Evolutionary conservation across 116 monocot species (phyloP), one percentile per base, ranked within the genome.

Genomic region (Posidonia oceanica): DNA sequence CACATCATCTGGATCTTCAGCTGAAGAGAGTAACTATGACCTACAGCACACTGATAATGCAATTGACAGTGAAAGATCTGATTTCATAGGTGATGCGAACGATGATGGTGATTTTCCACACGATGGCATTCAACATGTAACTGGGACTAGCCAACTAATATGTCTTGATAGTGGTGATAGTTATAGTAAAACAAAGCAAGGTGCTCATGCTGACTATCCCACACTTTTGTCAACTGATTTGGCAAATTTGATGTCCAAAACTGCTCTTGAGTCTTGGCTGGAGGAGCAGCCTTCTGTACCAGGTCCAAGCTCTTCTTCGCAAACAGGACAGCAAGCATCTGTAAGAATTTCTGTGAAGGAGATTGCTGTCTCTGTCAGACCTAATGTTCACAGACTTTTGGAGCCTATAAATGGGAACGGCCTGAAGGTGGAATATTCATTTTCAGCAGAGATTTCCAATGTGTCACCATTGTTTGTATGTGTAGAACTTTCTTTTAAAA

Each of bases 211-310:
- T 39, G 76, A 73, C 61, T 54, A 69, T 67, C 58, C 76, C n/a
- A 10, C 51, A 52, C 41, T 79, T 16, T 71, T 79, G 21, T 76
- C 91, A 81, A 66, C 78, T 72, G 90, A 93, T 79, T 72, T 98
- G 70, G 60, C 72, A 54, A 84, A 83, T 10, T 63, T 98, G 66
- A 84, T 90, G 84, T 86, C 98, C 12, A 88, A 75, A 42, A 80
- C 83, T 67, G 80, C 87, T 65, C 55, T 98, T 55, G 98, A 98
- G 51, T 82, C 89, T 57, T 98, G 98, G 98, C 69, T 98, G 65
- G 83, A 85, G 40, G 93, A 97, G 65, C 75, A 85, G 56, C 80
- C 86, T 64, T 60, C 67, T 63, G 57, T 48, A 38, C 37, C 75
- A 60, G 60, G 15, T 39, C 42, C 59, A 56, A 73, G 52, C 8